Evolutionary conservation across 1,284 basidiomycete genomes (phyloP).

Genomic region (Peniophora sp.): DNA sequence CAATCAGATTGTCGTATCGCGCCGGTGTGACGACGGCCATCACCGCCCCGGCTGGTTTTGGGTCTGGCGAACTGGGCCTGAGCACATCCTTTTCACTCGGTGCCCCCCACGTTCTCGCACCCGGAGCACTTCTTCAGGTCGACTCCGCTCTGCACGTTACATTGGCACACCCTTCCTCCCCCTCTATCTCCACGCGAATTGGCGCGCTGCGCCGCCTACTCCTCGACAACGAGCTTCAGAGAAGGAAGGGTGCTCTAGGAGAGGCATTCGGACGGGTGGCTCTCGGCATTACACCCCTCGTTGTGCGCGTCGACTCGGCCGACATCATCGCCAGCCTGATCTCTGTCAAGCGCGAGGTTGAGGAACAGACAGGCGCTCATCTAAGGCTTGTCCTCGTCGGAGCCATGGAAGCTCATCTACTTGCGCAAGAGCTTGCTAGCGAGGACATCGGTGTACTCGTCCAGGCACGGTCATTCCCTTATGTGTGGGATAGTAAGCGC

Average conservation of each 20-base stretch:
- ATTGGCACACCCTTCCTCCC: constrained; percentile 37
- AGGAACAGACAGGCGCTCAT: constrained; percentile 43
- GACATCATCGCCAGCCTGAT: constrained; percentile 74
- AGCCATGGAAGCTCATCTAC: constrained; percentile 65
- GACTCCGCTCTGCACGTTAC: constrained; percentile 67
- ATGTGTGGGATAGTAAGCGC: constrained; percentile 58
- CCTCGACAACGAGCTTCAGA: constrained; percentile 17
- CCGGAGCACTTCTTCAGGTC: constrained; percentile 60
- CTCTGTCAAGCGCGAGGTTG: constrained; percentile 65
- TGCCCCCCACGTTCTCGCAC: constrained; percentile 55
- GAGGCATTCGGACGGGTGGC: constrained; percentile 52
- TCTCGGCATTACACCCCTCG: constrained; percentile 51
- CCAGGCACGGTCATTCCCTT: constrained; percentile 51
- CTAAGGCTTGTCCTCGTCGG: constrained; percentile 65
- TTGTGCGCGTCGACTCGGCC: constrained; percentile 62
- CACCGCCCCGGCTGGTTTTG: constrained; percentile 46
- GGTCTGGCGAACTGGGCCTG: constrained; percentile 54
- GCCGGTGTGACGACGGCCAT: constrained; percentile 54
- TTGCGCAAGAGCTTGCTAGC: constrained; percentile 66
- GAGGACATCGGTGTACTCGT: constrained; percentile 72
- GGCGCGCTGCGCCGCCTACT: constrained; percentile 41
- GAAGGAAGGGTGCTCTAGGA: constrained; percentile 27
- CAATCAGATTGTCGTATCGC: constrained; percentile 47
- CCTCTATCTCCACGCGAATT: constrained; percentile 45
- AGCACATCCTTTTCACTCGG: constrained; percentile 58